These are phyloP conservation scores for Pleurotus cornucopiae DNA, from an alignment of 768 basidiomycete genomes.

Conservation along the genomic window DNA sequence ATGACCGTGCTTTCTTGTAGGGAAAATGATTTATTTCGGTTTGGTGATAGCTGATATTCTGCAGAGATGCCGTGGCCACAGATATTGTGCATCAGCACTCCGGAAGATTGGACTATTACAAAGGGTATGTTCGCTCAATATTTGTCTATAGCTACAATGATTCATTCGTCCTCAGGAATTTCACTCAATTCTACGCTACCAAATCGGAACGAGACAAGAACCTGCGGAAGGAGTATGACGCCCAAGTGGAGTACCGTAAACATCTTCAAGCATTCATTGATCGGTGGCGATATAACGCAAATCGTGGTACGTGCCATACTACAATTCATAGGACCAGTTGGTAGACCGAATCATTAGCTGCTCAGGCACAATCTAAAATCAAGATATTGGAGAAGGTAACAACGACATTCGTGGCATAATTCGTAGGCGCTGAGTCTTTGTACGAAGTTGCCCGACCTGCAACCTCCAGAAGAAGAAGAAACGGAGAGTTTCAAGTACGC, in stretches of 20 bases:
- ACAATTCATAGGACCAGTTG: neutral
- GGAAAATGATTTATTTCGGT: constrained; percentile 16
- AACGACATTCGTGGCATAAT: neutral
- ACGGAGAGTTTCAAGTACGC: constrained; percentile 85
- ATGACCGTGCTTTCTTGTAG: constrained; percentile 94
- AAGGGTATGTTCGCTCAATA: constrained; percentile 53
- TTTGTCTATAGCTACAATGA: neutral
- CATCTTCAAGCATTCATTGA: constrained; percentile 98
- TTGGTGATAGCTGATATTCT: neutral
- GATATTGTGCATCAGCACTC: constrained; percentile 98
- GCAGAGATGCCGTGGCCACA: constrained; percentile 90
- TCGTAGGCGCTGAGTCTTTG: neutral
- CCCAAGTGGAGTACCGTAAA: constrained; percentile 92
- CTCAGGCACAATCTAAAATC: constrained; percentile 81
- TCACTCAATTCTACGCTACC: constrained; percentile 97
- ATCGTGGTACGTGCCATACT: constrained; percentile 52
- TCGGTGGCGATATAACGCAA: constrained; percentile 96
- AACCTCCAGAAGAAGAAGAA: constrained; percentile 91
- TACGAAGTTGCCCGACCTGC: constrained; percentile 78
- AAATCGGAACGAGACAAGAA: constrained; percentile 93
- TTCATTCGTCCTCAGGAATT: constrained; percentile 56
- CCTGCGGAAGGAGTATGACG: constrained; percentile 90
- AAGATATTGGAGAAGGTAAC: constrained; percentile 73
- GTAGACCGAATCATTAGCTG: constrained; percentile 41
- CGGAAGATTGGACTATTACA: constrained; percentile 92